Conservation (phyloP, 768 basidiomycete genomes). For the Auriculariales sp. region DNA sequence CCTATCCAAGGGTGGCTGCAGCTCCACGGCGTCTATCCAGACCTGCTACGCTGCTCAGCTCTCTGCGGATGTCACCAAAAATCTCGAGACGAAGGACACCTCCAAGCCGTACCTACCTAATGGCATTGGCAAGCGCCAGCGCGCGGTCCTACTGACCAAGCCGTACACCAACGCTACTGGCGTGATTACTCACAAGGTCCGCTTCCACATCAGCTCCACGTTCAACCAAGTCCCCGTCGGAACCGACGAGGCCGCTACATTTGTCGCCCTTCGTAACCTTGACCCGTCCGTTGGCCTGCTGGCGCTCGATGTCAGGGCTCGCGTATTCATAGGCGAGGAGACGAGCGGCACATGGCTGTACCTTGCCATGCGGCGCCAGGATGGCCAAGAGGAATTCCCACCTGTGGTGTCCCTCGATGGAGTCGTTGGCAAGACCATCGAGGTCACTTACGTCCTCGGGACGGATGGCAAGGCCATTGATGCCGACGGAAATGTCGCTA, state of each 20-base stretch:
- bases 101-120: background rate
- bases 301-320: background rate
- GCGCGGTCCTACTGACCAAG: background rate
- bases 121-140: background rate
- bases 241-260: background rate
- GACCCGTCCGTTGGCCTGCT: background rate
- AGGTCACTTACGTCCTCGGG: background rate
- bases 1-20: background rate
- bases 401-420: background rate
- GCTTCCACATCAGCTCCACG: background rate
- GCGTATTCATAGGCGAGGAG: background rate
- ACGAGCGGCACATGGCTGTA: background rate
- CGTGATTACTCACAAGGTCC: background rate
- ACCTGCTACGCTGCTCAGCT: background rate
- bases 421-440: background rate
- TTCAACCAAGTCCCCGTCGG: background rate
- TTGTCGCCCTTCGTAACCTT: background rate
- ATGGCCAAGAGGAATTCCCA: background rate
- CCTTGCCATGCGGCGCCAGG: background rate
- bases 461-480: background rate
- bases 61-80: background rate
- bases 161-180: background rate
- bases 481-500: background rate
- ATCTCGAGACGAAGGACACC: background rate
- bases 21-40: background rate